Percentiles rank a stretch among this genome's conserved stretches.
These are phyloP conservation scores for Camelina hispida DNA, from an alignment of 345 rosid species.

Conservation along the genomic window DNA sequence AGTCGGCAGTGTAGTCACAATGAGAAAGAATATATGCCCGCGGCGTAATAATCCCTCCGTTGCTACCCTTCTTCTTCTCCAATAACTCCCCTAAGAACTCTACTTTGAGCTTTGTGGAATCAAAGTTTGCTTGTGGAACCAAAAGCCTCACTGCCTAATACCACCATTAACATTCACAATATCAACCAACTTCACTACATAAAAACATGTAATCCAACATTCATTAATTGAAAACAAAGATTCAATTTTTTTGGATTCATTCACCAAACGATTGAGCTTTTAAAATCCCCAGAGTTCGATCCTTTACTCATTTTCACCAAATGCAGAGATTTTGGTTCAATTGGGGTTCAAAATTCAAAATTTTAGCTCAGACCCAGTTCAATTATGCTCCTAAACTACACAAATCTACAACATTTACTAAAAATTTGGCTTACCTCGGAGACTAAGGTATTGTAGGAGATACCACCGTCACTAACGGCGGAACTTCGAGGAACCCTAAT, in stretches of 20 bases:
- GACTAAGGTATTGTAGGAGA: conserved; percentile 60
- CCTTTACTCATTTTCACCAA: conserved; percentile 1
- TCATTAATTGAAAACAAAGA: not conserved
- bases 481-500: conserved; percentile 43
- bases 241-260: not conserved
- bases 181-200: not conserved
- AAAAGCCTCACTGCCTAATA: conserved; percentile 72
- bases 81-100: conserved; percentile 51
- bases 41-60: conserved; percentile 52
- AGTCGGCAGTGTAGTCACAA: conserved; percentile 89
- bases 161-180: conserved; percentile 8
- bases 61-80: conserved; percentile 43
- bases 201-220: conserved; percentile 6
- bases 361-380: not conserved
- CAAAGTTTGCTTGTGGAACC: conserved; percentile 84
- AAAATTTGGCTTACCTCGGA: conserved; percentile 63
- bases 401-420: not conserved
- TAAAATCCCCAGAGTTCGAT: not conserved
- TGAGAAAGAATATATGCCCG: conserved; percentile 87
- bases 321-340: not conserved
- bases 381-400: not conserved
- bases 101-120: conserved; percentile 84
- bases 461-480: conserved; percentile 38
- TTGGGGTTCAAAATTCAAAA: not conserved
- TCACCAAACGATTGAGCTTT: not conserved